phyloP scores from a whole-genome alignment of 495 filamentous ascomycete genomes.

The Penicillium atrosanguineum region DNA sequence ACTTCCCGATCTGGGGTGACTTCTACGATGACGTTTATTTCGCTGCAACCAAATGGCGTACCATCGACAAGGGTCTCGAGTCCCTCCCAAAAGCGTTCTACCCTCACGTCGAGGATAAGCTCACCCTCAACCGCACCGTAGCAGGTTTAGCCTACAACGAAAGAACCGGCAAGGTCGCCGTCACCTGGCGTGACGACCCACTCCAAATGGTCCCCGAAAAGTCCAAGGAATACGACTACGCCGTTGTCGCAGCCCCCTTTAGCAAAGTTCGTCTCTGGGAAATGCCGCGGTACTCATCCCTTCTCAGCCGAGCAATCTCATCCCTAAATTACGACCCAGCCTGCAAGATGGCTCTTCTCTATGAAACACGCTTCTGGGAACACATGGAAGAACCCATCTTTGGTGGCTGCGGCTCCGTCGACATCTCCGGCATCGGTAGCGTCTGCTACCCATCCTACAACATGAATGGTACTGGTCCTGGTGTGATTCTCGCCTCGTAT shows the following conservation, averaged over 20 bases:
- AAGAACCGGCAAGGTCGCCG: conserved; percentile 39
- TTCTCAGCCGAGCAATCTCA: conserved; percentile 58
- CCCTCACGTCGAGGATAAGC: conserved; percentile 53
- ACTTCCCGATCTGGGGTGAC: conserved; percentile 30
- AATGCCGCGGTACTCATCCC: conserved; percentile 46
- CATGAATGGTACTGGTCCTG: conserved; percentile 59
- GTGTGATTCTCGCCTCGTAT: conserved; percentile 62
- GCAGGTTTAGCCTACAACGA: conserved; percentile 42
- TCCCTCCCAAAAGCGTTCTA: conserved; percentile 60
- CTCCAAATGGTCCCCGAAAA: conserved; percentile 39
- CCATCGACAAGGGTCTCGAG: conserved; percentile 63
- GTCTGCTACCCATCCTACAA: conserved; percentile 66
- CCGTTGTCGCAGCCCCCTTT: conserved; percentile 62
- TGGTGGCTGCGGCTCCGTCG: conserved; percentile 57
- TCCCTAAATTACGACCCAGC: conserved; percentile 54
- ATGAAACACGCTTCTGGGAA: conserved; percentile 67
- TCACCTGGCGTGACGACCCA: conserved; percentile 46
- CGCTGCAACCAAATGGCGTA: conserved; percentile 55
- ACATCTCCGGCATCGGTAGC: conserved; percentile 56
- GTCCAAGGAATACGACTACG: conserved; percentile 59
- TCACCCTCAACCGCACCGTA: conserved; percentile 53
- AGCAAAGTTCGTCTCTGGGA: conserved; percentile 54
- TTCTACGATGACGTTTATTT: conserved; percentile 57
- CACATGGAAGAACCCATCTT: conserved; percentile 58
- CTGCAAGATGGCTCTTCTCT: conserved; percentile 67